A percentile compares a stretch with the other conserved stretches of the same genome.
Evolutionary conservation across 257 asterid species (phyloP).

Genomic region (Plantago major): DNA sequence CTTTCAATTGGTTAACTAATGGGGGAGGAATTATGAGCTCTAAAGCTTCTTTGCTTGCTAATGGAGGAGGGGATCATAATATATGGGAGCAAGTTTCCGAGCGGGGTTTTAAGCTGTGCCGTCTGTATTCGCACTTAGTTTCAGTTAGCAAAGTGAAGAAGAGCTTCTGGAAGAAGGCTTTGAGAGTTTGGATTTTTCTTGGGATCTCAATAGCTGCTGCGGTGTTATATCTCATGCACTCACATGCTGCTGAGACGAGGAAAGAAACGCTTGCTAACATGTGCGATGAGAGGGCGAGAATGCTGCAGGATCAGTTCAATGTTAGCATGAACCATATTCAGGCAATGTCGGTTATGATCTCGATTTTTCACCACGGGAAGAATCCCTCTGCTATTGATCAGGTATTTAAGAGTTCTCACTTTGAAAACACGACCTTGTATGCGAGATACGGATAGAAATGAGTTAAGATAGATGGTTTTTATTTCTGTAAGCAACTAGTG

Average conservation of each 20-base stretch:
- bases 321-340: conserved; percentile 95
- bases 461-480: too few species aligned
- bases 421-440: neutral
- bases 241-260: conserved; percentile 64
- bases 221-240: conserved; percentile 50
- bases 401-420: conserved; percentile 32
- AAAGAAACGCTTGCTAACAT: conserved; percentile 80
- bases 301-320: conserved; percentile 97
- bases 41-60: conserved; percentile 48
- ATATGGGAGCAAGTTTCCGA: conserved; percentile 54
- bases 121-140: conserved; percentile 47
- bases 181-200: conserved; percentile 43
- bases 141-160: conserved; percentile 46
- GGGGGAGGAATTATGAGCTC: conserved; percentile 65
- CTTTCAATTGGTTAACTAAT: conserved; percentile 63
- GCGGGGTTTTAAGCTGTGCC: conserved; percentile 46
- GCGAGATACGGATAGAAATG: neutral
- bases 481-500: too few species aligned
- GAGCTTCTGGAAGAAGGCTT: conserved; percentile 57
- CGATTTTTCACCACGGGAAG: conserved; percentile 86
- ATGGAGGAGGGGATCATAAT: conserved; percentile 34
- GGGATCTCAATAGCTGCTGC: conserved; percentile 38
- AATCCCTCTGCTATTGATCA: conserved; percentile 90
- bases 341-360: conserved; percentile 90
- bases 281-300: conserved; percentile 98